Conservation (phyloP, 2,329 filamentous ascomycete genomes). For the Colletotrichum brevisporum region DNA sequence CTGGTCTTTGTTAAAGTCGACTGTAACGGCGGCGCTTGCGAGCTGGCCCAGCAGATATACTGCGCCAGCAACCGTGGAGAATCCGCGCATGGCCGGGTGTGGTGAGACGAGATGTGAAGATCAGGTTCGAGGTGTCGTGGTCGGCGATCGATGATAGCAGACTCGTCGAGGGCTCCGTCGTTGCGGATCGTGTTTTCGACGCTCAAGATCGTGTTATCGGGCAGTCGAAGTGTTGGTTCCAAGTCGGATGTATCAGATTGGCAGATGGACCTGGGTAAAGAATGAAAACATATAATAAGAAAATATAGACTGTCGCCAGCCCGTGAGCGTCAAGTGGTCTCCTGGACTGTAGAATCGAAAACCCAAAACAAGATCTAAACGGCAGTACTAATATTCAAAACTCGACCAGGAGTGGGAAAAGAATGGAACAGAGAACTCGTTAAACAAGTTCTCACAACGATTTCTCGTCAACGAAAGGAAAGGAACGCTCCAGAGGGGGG, state of each 20-base stretch:
- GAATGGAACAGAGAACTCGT: conserved; percentile 31
- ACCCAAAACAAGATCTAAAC: conserved; percentile 4
- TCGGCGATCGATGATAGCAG: conserved; percentile 1
- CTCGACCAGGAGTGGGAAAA: conserved; percentile 34
- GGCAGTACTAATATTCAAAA: conserved; percentile 1
- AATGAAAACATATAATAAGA: not conserved
- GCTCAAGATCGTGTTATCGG: not conserved
- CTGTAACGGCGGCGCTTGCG: conserved; percentile 18
- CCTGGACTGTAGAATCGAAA: conserved; percentile 24
- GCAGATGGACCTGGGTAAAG: conserved; percentile 17
- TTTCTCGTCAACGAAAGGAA: conserved; percentile 27
- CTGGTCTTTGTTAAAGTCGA: conserved; percentile 36
- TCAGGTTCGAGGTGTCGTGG: not conserved
- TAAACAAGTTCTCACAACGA: conserved; percentile 24
- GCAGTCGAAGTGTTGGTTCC: conserved; percentile 1
- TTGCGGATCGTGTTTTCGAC: not conserved
- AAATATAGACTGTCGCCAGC: not conserved
- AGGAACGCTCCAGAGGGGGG: conserved; percentile 25
- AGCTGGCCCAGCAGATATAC: conserved; percentile 35
- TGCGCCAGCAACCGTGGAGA: conserved; percentile 30
- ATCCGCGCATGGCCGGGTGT: conserved; percentile 18
- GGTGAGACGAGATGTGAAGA: not conserved
- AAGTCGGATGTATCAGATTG: not conserved
- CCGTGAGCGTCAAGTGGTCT: conserved; percentile 1
- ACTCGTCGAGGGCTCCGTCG: not conserved